Percentiles rank a stretch among this genome's conserved stretches.
Conservation (phyloP, 2,329 filamentous ascomycete species). For the Fusarium anthophilum region DNA sequence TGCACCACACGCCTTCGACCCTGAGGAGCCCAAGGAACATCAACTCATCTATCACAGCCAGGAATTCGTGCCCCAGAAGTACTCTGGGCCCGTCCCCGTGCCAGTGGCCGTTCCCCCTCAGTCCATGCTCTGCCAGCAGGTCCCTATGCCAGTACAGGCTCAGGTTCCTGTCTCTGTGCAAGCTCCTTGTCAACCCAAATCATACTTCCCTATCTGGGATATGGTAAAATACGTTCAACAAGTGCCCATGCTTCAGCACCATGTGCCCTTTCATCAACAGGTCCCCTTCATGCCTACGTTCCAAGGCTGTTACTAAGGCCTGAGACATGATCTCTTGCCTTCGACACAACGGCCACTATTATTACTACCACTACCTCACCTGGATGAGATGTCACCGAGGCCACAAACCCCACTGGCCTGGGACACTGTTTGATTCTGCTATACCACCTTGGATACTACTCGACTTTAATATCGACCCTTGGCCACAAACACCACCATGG, state of each 20-base stretch:
- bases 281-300: slow-evolving; percentile 62
- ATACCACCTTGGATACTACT: slow-evolving; percentile 31
- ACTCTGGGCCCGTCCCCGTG: slow-evolving; percentile 50
- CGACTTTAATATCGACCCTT: slow-evolving; percentile 37
- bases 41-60: slow-evolving; percentile 52
- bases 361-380: slow-evolving; percentile 21
- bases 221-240: slow-evolving; percentile 63
- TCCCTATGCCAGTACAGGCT: slow-evolving; percentile 45
- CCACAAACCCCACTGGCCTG: slow-evolving; percentile 8
- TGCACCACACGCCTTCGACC: slow-evolving; percentile 55
- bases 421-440: slow-evolving; percentile 33
- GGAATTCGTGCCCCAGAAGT: slow-evolving; percentile 59
- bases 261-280: slow-evolving; percentile 62
- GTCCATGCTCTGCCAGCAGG: slow-evolving; percentile 46
- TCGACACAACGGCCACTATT: background rate
- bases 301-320: slow-evolving; percentile 59
- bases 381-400: slow-evolving; percentile 34
- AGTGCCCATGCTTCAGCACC: slow-evolving; percentile 58
- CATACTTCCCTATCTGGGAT: slow-evolving; percentile 61
- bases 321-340: background rate
- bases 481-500: slow-evolving; percentile 15
- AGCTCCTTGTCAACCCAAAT: slow-evolving; percentile 56
- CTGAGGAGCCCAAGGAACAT: slow-evolving; percentile 56
- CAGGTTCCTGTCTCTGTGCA: slow-evolving; percentile 51
- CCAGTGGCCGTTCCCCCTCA: slow-evolving; percentile 40